phyloP scores from a whole-genome alignment of 2,329 filamentous ascomycete species.

The Talaromyces sp. region DNA sequence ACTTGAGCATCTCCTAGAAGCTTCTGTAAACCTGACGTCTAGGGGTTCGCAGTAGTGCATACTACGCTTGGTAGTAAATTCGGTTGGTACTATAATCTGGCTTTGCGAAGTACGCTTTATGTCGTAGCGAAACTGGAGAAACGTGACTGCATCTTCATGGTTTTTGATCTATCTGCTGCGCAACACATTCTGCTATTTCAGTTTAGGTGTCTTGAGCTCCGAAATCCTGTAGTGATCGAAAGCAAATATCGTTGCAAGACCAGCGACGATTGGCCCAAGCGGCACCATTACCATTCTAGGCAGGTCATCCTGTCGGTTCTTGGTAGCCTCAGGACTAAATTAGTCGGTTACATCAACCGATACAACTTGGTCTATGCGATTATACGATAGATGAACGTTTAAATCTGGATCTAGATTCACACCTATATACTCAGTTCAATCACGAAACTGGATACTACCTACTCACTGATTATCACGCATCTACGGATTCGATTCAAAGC shows the following conservation, averaged over 20 bases:
- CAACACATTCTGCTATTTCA: not conserved
- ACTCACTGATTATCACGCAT: not conserved
- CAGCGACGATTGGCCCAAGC: not conserved
- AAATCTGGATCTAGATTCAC: not conserved
- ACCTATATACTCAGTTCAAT: not conserved
- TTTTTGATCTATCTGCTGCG: not conserved
- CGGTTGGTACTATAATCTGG: not conserved
- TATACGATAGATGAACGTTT: not conserved
- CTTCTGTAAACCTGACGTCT: not conserved
- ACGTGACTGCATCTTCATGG: not conserved
- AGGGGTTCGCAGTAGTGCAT: not conserved
- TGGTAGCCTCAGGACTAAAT: not conserved
- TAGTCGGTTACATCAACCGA: conserved; percentile 8
- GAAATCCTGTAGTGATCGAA: not conserved
- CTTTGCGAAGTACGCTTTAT: too few species aligned
- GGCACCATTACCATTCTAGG: not conserved
- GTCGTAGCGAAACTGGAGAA: not conserved
- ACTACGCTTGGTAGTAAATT: not conserved
- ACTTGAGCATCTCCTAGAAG: not conserved
- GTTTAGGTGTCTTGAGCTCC: not conserved
- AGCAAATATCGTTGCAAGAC: not conserved
- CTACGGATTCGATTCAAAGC: not conserved
- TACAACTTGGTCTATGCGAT: not conserved
- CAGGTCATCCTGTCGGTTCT: not conserved
- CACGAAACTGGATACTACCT: not conserved